phyloP scores from a whole-genome alignment of 352 stramenopile genomes.

The Globisporangium nagaii region DNA sequence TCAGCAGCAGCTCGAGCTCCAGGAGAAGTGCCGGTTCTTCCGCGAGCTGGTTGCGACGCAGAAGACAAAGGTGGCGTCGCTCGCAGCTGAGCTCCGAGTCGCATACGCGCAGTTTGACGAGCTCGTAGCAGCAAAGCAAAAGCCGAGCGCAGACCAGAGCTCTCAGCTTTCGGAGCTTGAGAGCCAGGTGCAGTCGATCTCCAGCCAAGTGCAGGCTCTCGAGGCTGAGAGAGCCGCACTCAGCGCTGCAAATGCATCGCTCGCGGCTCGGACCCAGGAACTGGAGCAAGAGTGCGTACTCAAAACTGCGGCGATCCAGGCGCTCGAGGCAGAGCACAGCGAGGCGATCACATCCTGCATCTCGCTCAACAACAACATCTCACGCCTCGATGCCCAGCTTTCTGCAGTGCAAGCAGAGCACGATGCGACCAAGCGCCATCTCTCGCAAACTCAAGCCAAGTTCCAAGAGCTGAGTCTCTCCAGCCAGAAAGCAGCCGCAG shows the following conservation, averaged over 20 bases:
- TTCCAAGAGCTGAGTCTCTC: background rate
- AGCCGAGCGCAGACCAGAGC: background rate
- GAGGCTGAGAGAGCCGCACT: background rate
- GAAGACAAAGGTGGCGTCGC: background rate
- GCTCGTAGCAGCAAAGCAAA: background rate
- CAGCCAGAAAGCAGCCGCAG: background rate
- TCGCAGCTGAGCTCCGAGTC: background rate
- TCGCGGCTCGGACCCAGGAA: background rate
- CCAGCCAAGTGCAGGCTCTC: background rate
- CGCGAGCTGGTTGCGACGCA: background rate
- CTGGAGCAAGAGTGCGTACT: background rate
- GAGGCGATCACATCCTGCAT: background rate
- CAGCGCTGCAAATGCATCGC: background rate
- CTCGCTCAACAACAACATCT: background rate
- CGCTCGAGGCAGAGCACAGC: background rate
- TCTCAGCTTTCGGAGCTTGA: background rate
- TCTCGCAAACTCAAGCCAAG: background rate
- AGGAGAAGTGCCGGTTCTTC: background rate
- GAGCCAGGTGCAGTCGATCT: background rate
- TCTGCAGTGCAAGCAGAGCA: background rate
- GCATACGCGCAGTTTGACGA: slow-evolving; percentile 1
- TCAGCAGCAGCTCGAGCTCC: background rate
- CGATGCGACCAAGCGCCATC: background rate
- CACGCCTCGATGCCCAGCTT: background rate
- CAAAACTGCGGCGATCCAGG: background rate